Percentiles rank a stretch among this genome's conserved stretches.
Conservation (phyloP, 768 basidiomycete species). For the Gelatoporia subvermispora region DNA sequence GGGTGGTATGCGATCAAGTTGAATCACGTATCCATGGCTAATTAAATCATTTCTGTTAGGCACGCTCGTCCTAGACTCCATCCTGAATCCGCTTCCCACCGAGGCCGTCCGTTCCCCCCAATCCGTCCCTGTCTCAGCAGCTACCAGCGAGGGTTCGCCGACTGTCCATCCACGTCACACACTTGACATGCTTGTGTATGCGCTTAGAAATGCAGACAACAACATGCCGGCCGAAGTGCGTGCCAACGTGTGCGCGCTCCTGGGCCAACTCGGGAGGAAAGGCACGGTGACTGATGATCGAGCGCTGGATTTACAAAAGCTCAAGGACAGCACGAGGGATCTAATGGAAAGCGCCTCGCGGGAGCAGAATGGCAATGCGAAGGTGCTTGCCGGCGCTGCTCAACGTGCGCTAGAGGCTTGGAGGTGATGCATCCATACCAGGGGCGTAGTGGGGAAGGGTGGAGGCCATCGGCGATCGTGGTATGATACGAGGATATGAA, state of each 20-base stretch:
- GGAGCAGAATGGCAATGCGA: conserved; percentile 29
- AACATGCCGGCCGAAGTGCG: conserved; percentile 72
- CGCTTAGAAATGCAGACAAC: conserved; percentile 47
- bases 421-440: conserved; percentile 12
- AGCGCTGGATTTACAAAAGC: conserved; percentile 29
- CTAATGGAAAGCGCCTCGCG: conserved; percentile 44
- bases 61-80: conserved; percentile 54
- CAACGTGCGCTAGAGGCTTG: conserved; percentile 39
- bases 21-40: background rate
- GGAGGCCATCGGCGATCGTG: too few relatives aligned
- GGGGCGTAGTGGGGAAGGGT: too few relatives aligned
- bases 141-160: conserved; percentile 36
- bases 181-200: conserved; percentile 62
- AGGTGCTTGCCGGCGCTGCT: conserved; percentile 34
- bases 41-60: conserved; percentile 35
- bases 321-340: conserved; percentile 48
- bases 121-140: conserved; percentile 22
- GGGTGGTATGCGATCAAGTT: conserved; percentile 48
- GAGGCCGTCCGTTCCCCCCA: conserved; percentile 26
- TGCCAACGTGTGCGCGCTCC: conserved; percentile 67
- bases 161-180: conserved; percentile 49
- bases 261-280: conserved; percentile 59
- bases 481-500: too few relatives aligned
- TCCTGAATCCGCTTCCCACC: conserved; percentile 45
- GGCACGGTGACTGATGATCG: conserved; percentile 39